Percentiles rank a stretch among this genome's conserved stretches.
phyloP scores from a whole-genome alignment of 2,329 filamentous ascomycete species.

The Exophiala sp. region DNA sequence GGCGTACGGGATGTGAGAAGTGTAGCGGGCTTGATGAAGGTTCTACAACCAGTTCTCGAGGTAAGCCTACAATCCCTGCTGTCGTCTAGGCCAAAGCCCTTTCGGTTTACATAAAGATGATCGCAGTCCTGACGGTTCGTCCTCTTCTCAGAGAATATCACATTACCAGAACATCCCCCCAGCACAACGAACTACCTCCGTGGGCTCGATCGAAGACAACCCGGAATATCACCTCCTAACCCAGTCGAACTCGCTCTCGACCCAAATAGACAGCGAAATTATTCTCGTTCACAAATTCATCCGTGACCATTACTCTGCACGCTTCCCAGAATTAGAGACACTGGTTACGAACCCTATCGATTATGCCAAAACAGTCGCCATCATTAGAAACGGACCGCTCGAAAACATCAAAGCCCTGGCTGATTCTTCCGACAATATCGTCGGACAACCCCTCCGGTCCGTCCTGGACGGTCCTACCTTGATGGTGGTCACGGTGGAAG shows the following conservation, averaged over 20 bases:
- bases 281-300: constrained; percentile 93
- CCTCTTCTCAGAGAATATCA: constrained; percentile 66
- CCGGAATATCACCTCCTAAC: constrained; percentile 85
- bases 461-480: constrained; percentile 83
- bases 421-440: constrained; percentile 68
- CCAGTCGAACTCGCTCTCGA: constrained; percentile 82
- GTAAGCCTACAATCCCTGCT: constrained; percentile 50
- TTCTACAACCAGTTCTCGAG: constrained; percentile 72
- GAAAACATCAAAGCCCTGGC: constrained; percentile 78
- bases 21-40: constrained; percentile 74
- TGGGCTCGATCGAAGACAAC: constrained; percentile 85
- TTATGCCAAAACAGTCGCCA: constrained; percentile 90
- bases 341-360: constrained; percentile 88
- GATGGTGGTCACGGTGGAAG: constrained; percentile 95
- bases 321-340: constrained; percentile 87
- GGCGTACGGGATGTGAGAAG: constrained; percentile 70
- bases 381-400: constrained; percentile 86
- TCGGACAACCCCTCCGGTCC: constrained; percentile 67
- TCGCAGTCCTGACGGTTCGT: constrained; percentile 62
- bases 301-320: constrained; percentile 86
- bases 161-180: constrained; percentile 66
- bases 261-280: constrained; percentile 88
- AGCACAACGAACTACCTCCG: constrained; percentile 56
- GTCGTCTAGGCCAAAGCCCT: constrained; percentile 26
- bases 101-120: constrained; percentile 59